Evolutionary conservation across 805 yeast genomes (phyloP), one percentile per base, ranked within the genome.

Genomic region (Pichia ethanolica): DNA sequence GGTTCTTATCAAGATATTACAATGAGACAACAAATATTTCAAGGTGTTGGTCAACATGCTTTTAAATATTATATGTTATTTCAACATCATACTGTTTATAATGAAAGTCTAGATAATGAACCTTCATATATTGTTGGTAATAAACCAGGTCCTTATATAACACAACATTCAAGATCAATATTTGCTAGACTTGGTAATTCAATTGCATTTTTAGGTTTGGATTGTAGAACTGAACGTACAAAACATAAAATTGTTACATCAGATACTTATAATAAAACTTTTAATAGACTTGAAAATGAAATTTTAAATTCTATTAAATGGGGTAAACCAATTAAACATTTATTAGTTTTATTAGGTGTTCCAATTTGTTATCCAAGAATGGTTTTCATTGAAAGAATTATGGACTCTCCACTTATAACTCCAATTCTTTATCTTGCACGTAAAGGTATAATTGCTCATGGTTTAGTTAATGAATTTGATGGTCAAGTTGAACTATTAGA

Each of bases 301-400:
- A 61, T 86, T 5, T 52, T 61, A 3, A 60, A 63, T 7, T 65
- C 78, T 11, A 72, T 79, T 4, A 13, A 28, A 35, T 6, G 3
- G 7, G 32, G 14, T 26, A 75, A 75, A 6, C 77, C 78, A 28
- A 73, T 86, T 40, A 82, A 84, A 63, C 99, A 91, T 66, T 58
- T 91, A 38, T 70, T 86, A 55, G 79, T 93, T 1, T 74, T 93
- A 80, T 71, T 93, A 45, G 98, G 98, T 41, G 96, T 91, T 12
- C 99, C 99, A 3, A 88, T 93, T 49, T 86, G 93, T 39, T 91
- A 91, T 62, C 98, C 99, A 3, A 76, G 98, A 56, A 72, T 93
- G 62, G 97, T 90, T 2, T 87, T 96, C 91, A 72, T 89, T 35
- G 98, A 93, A 68, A 73, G 77, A 62, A 55, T 91, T 28, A 76